Conservation (phyloP, 1,139 yeast species). For the Yamadazyma triangularis region DNA sequence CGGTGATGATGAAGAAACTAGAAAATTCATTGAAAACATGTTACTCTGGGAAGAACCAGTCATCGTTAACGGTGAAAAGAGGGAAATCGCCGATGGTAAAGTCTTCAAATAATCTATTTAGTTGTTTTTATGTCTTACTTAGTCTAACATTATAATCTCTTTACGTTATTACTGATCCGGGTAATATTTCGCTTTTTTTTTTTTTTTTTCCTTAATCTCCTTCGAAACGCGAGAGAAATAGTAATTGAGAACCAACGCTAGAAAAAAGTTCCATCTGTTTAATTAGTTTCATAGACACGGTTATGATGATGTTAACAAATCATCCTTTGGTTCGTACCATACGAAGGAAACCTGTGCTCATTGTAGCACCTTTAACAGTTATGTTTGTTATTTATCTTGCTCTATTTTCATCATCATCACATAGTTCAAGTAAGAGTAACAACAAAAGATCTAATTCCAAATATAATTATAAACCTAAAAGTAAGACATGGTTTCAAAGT, state of each 20-base stretch:
- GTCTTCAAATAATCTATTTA: conserved; percentile 36
- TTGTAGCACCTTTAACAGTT: conserved; percentile 43
- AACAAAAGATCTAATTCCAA: conserved; percentile 12
- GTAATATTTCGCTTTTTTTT: no score
- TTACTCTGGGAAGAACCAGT: conserved; percentile 53
- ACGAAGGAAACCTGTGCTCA: conserved; percentile 55
- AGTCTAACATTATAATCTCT: no score
- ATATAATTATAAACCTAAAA: conserved; percentile 49
- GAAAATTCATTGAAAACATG: conserved; percentile 44
- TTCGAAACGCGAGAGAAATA: no score
- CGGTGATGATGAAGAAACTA: conserved; percentile 30
- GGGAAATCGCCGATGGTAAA: conserved; percentile 50
- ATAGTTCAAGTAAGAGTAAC: conserved; percentile 12
- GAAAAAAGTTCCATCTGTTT: no score
- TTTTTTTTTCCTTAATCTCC: no score
- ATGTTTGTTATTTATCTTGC: conserved; percentile 40
- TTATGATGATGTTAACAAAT: background rate
- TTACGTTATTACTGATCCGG: no score
- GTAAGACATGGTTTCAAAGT: conserved; percentile 44
- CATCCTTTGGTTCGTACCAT: conserved; percentile 35
- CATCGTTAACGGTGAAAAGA: conserved; percentile 38
- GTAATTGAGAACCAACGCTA: no score
- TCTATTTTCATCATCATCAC: conserved; percentile 26
- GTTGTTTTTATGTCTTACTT: no score
- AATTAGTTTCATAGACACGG: no score